Conservation (phyloP, 148 eudicot genomes). For the Selenicereus undatus region DNA sequence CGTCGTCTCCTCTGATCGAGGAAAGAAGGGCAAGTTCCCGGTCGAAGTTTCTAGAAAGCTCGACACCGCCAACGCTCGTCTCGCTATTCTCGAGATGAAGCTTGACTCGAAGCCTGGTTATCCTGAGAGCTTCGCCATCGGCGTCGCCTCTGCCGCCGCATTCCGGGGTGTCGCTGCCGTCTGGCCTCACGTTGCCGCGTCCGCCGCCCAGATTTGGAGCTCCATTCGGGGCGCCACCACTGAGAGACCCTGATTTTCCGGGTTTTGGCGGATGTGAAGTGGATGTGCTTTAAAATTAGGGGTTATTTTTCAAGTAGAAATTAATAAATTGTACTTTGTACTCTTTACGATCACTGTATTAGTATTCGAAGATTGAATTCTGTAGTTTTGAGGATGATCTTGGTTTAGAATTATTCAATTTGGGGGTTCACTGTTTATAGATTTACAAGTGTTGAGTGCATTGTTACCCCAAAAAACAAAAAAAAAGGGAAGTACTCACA, state of each 20-base stretch:
- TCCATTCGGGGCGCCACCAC: conserved; percentile 33
- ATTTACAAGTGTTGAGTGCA: too few relatives aligned
- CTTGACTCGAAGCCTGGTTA: conserved; percentile 71
- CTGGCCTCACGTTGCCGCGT: conserved; percentile 41
- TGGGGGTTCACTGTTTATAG: too few relatives aligned
- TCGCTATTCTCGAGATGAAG: conserved; percentile 55
- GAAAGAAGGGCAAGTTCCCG: conserved; percentile 19
- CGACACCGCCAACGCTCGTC: conserved; percentile 43
- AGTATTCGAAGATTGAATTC: too few relatives aligned
- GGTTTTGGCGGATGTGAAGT: neutral
- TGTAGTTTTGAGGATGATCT: too few relatives aligned
- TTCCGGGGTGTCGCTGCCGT: conserved; percentile 31
- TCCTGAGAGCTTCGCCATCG: conserved; percentile 41
- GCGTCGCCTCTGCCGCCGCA: conserved; percentile 46
- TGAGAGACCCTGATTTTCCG: neutral
- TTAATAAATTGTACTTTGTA: neutral
- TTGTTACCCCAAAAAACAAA: too few relatives aligned
- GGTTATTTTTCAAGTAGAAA: neutral
- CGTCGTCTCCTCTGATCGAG: conserved; percentile 20
- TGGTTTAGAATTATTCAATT: too few relatives aligned
- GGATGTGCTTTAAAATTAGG: neutral
- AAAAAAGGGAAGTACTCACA: too few relatives aligned
- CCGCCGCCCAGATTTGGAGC: conserved; percentile 40
- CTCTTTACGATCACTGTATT: too few relatives aligned
- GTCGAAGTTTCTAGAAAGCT: conserved; percentile 47